Evolutionary conservation across 2,329 filamentous ascomycete genomes (phyloP).

Genomic region (Proliferodiscus dingleyae): DNA sequence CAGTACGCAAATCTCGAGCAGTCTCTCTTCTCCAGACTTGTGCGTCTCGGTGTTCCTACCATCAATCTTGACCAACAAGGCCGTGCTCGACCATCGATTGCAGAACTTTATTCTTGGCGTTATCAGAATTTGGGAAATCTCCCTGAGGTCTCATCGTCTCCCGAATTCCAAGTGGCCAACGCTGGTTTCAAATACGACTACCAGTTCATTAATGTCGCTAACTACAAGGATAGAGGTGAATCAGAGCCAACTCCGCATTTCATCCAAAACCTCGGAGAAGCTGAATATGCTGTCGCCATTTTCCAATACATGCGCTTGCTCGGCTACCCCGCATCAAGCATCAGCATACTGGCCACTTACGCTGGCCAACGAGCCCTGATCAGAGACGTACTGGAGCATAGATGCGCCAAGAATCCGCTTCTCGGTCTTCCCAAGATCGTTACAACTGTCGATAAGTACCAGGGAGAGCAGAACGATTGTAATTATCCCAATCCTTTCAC

Average conservation of each 20-base stretch:
- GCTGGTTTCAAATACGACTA: slow-evolving; percentile 90
- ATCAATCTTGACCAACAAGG: slow-evolving; percentile 91
- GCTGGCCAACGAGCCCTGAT: slow-evolving; percentile 88
- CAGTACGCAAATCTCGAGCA: slow-evolving; percentile 96
- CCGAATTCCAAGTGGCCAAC: slow-evolving; percentile 78
- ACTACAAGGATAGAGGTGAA: slow-evolving; percentile 89
- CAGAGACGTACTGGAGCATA: slow-evolving; percentile 75
- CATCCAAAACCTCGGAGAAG: slow-evolving; percentile 93
- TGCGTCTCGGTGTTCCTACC: slow-evolving; percentile 86
- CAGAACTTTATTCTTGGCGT: slow-evolving; percentile 88
- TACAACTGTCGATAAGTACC: slow-evolving; percentile 96
- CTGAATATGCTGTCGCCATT: slow-evolving; percentile 92
- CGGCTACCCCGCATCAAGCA: slow-evolving; percentile 70
- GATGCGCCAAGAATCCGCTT: slow-evolving; percentile 75
- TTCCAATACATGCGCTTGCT: slow-evolving; percentile 97
- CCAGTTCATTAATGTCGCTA: slow-evolving; percentile 91
- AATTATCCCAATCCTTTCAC: slow-evolving; percentile 39
- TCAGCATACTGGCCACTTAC: slow-evolving; percentile 89
- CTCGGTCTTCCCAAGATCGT: slow-evolving; percentile 89
- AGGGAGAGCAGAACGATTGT: slow-evolving; percentile 99
- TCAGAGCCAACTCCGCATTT: slow-evolving; percentile 89
- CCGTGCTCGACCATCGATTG: slow-evolving; percentile 80
- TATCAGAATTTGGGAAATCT: slow-evolving; percentile 78
- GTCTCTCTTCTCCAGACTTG: slow-evolving; percentile 85
- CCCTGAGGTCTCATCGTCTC: slow-evolving; percentile 61